phyloP scores from a whole-genome alignment of 1,284 basidiomycete species.

The Cutaneotrichosporon sp. region DNA sequence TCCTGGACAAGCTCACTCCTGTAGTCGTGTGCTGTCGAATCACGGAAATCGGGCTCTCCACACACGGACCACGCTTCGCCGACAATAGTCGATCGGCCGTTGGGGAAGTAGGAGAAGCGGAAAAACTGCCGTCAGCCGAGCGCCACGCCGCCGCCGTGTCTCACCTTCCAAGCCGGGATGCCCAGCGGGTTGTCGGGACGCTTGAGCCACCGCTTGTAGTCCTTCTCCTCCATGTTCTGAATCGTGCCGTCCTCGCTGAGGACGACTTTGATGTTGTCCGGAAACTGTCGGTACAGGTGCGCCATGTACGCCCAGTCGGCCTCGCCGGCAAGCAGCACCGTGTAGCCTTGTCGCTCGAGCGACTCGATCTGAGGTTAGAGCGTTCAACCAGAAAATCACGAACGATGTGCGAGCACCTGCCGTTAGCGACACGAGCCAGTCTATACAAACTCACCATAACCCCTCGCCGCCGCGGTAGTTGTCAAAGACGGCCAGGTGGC shows the following conservation, averaged over 20 bases:
- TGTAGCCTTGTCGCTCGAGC: constrained; percentile 24
- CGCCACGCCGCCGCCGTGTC: neutral
- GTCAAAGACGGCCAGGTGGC: constrained; percentile 8
- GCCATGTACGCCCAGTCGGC: constrained; percentile 22
- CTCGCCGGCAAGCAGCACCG: constrained; percentile 20
- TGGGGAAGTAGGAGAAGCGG: constrained; percentile 19
- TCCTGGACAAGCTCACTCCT: neutral
- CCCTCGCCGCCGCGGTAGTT: constrained; percentile 18
- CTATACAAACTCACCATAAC: constrained; percentile 3
- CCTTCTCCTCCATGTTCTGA: neutral
- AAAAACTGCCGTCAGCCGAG: constrained; percentile 18
- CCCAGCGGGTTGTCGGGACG: constrained; percentile 11
- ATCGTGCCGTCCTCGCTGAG: constrained; percentile 14
- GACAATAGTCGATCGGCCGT: constrained; percentile 13
- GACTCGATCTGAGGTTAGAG: constrained; percentile 1
- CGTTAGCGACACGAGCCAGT: neutral
- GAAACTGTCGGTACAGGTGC: constrained; percentile 25
- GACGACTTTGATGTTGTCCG: constrained; percentile 20
- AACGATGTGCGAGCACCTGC: constrained; percentile 9
- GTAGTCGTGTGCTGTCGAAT: neutral
- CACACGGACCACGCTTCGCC: constrained; percentile 20
- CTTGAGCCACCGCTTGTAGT: constrained; percentile 11
- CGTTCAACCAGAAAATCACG: neutral
- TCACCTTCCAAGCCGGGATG: constrained; percentile 30
- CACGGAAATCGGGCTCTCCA: constrained; percentile 6